These are phyloP conservation scores for Histomonas meleagridis DNA, from an alignment of 208 protist genomes.

Conservation along the genomic window DNA sequence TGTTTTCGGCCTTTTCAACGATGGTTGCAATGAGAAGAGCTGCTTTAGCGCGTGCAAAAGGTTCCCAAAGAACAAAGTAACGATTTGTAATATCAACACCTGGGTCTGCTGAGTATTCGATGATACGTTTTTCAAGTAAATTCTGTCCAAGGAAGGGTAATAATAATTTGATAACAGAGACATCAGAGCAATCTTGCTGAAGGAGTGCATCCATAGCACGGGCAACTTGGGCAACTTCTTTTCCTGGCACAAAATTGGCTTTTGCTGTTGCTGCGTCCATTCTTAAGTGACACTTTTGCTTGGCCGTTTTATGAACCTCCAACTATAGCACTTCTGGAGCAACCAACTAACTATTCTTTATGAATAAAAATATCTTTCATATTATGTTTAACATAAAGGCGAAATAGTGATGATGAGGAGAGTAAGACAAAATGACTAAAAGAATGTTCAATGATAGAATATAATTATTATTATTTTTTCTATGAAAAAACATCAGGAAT, in stretches of 20 bases:
- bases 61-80: conserved; percentile 33
- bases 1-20: neutral
- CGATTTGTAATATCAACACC: conserved; percentile 5
- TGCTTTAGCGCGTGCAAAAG: neutral
- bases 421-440: too few relatives aligned
- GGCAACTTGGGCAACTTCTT: neutral
- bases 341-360: too few relatives aligned
- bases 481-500: too few relatives aligned
- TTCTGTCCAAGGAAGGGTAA: neutral
- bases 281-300: too few relatives aligned
- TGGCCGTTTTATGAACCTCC: too few relatives aligned
- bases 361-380: too few relatives aligned
- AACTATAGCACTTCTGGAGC: too few relatives aligned
- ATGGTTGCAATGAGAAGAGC: conserved; percentile 3
- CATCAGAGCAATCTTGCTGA: neutral
- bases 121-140: neutral
- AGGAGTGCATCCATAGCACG: conserved; percentile 12
- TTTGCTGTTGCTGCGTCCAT: neutral
- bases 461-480: too few relatives aligned
- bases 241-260: neutral
- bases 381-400: too few relatives aligned
- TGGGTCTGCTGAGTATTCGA: conserved; percentile 7
- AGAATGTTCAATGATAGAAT: too few relatives aligned
- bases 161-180: neutral
- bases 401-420: too few relatives aligned